Conservation (phyloP, 1,284 basidiomycete genomes). For the Leccinum fallax region DNA sequence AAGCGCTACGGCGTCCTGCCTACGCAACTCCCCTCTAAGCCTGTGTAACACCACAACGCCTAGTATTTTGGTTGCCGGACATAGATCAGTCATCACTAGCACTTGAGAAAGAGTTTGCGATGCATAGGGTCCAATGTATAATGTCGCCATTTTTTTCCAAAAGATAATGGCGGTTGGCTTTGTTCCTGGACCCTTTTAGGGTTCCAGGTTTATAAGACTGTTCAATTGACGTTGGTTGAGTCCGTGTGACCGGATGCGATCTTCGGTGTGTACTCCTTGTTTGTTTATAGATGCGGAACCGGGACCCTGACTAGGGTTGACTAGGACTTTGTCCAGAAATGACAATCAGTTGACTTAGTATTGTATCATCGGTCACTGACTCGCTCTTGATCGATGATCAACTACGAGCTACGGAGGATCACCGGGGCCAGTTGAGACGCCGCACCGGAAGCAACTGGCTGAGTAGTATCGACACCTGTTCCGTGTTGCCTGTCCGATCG, state of each 20-base stretch:
- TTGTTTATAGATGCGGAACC: not conserved
- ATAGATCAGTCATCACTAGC: no score
- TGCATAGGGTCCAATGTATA: not conserved
- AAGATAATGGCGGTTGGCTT: not conserved
- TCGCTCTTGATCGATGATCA: not conserved
- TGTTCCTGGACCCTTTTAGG: no score
- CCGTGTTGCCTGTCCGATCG: not conserved
- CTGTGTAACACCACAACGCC: constrained; percentile 36
- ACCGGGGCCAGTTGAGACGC: not conserved
- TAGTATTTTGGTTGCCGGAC: not conserved
- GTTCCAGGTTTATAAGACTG: not conserved
- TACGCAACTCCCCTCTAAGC: constrained; percentile 89
- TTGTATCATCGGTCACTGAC: not conserved
- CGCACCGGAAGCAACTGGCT: not conserved
- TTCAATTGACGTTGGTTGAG: not conserved
- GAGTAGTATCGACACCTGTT: not conserved
- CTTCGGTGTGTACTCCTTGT: not conserved
- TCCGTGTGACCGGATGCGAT: not conserved
- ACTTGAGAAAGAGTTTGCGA: not conserved
- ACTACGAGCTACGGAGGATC: not conserved
- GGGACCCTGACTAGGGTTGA: not conserved
- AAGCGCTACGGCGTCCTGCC: constrained; percentile 85
- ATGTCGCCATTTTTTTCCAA: not conserved
- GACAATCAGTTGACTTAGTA: not conserved
- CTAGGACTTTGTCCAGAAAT: not conserved